Conservation (phyloP, 2,329 filamentous ascomycete species). For the Colletotrichum viniferum region DNA sequence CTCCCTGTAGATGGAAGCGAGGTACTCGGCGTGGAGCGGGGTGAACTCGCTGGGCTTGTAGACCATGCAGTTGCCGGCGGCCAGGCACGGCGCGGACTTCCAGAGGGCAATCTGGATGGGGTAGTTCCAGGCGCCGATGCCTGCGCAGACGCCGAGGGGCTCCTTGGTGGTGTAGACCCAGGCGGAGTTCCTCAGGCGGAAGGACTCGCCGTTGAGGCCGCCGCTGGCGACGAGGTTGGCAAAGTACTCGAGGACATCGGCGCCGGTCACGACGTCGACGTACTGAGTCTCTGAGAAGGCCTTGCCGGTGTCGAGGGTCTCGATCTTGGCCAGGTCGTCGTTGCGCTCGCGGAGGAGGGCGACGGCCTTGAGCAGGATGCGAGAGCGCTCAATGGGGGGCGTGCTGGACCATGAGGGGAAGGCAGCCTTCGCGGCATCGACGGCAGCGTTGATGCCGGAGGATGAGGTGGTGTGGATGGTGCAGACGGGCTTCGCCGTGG, state of each 20-base stretch:
- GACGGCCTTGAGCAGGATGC: constrained; percentile 79
- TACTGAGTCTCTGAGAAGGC: constrained; percentile 83
- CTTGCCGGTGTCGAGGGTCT: constrained; percentile 88
- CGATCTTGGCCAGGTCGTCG: constrained; percentile 77
- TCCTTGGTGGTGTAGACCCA: constrained; percentile 86
- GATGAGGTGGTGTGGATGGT: constrained; percentile 73
- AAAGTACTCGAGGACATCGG: constrained; percentile 87
- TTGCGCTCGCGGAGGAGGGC: constrained; percentile 76
- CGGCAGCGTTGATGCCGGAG: constrained; percentile 71
- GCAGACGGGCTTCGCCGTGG: constrained; percentile 71
- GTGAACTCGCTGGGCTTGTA: constrained; percentile 92
- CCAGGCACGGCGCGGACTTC: constrained; percentile 86
- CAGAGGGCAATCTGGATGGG: constrained; percentile 89
- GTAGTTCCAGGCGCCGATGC: constrained; percentile 92
- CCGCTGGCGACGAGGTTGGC: constrained; percentile 80
- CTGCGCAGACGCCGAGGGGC: constrained; percentile 81
- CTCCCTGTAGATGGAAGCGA: constrained; percentile 78
- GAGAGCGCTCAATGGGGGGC: constrained; percentile 73
- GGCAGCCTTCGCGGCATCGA: constrained; percentile 72
- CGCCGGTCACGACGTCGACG: constrained; percentile 82
- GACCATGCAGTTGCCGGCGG: constrained; percentile 87
- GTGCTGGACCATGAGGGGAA: constrained; percentile 80
- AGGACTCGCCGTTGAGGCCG: constrained; percentile 80
- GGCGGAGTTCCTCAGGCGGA: constrained; percentile 74
- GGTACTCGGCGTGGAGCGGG: constrained; percentile 76